Base-by-base conservation (phyloP, 2,329 filamentous ascomycete species). In the Furcasterigmium sp. region DNA sequence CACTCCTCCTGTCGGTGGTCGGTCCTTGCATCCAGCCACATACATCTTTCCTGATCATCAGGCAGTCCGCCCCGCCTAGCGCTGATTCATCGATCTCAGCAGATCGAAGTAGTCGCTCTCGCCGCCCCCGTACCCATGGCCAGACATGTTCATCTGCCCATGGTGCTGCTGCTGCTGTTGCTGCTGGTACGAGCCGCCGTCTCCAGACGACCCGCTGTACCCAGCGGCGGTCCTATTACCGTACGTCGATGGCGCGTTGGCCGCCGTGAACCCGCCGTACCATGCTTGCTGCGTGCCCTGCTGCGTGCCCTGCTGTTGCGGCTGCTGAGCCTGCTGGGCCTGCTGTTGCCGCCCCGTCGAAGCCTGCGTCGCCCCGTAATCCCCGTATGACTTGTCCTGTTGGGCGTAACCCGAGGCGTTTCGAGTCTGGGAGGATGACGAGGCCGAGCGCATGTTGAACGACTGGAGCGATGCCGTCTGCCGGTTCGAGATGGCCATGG, bases 381-480 rank as follows among this genome's bases (percentile, higher is more conserved):
- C 20, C 4, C 25, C 18, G 15, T 36, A 21, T 14, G 34, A 25
- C 28, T 43, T 43, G 18, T 46, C 26, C 10, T 42, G 43, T 15
- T 32, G 42, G n/a, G n/a, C n/a, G n/a, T n/a, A n/a, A n/a, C n/a
- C n/a, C n/a, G n/a, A n/a, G n/a, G n/a, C n/a, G 25, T 49, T 46
- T 13, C 46, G 41, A 5, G 26, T 32, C 15, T 17, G 9, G 13
- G 44, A 37, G 4, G 36, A 37, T 8, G 15, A 34, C 8, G 44
- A 29, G 14, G 39, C 28, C 1, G 46, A 28, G 8, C 41, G 52
- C 45, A 54, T 52, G 36, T 54, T 49, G 5, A 55, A 54, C 32
- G 51, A 56, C 40, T 53, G 54, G 14, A 47, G 45, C 8, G 54
- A 48, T 3, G 45, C 39, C 15, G 32, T 35, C 32, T 35, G 32